Percentiles rank a stretch among this genome's conserved stretches.
Evolutionary conservation across 768 basidiomycete species (phyloP).

Genomic region (Tulasnella sp.): DNA sequence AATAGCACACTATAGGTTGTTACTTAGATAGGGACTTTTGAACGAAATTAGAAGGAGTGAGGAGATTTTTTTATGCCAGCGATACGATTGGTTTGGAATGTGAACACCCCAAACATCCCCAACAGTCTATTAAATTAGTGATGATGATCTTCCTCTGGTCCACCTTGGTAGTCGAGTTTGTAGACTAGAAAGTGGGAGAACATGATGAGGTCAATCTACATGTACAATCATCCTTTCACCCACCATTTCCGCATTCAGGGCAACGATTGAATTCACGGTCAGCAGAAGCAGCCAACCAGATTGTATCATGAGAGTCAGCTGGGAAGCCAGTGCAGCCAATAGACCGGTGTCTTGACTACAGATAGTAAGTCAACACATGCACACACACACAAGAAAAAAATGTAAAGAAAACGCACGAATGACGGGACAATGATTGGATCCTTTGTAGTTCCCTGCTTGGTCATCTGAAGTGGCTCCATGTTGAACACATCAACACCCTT

Average conservation of each 20-base stretch:
- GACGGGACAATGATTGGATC: constrained; percentile 82
- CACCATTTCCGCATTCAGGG: constrained; percentile 88
- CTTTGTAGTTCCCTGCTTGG: constrained; percentile 72
- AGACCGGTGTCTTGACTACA: constrained; percentile 64
- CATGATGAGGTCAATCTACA: neutral
- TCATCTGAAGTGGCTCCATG: constrained; percentile 67
- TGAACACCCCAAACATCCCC: too few species aligned
- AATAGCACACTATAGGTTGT: too few species aligned
- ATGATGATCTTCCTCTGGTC: constrained; percentile 37
- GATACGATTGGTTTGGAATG: too few species aligned
- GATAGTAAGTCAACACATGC: constrained; percentile 4
- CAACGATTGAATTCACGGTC: constrained; percentile 60
- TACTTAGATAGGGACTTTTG: too few species aligned
- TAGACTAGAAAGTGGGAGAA: constrained; percentile 39
- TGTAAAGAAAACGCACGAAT: constrained; percentile 42
- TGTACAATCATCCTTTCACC: constrained; percentile 21
- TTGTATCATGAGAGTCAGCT: constrained; percentile 86
- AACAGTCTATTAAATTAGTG: constrained; percentile 25
- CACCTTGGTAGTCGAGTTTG: constrained; percentile 56
- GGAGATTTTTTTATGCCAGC: too few species aligned
- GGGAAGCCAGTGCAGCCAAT: constrained; percentile 93
- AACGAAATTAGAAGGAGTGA: too few species aligned
- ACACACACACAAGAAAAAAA: neutral
- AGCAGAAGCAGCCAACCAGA: constrained; percentile 60
- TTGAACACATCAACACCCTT: constrained; percentile 88